Evolutionary conservation across 495 filamentous ascomycete species (phyloP).

Genomic region (Physcia stellaris): DNA sequence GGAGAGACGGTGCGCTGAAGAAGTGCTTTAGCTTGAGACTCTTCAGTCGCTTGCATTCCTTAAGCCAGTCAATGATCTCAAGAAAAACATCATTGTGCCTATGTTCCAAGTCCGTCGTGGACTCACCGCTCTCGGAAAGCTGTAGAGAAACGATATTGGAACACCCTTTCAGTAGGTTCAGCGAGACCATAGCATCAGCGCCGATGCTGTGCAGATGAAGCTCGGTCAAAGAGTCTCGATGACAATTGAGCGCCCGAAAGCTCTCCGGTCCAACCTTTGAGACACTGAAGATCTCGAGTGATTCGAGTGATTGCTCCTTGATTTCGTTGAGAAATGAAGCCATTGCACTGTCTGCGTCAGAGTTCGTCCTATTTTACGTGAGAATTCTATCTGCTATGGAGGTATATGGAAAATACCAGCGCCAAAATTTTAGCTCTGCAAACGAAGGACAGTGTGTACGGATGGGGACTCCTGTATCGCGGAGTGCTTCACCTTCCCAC

Average conservation of each 20-base stretch:
- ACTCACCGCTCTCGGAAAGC: slow-evolving; percentile 30
- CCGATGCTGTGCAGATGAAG: slow-evolving; percentile 40
- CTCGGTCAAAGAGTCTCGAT: slow-evolving; percentile 40
- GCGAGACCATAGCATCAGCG: slow-evolving; percentile 28
- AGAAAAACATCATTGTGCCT: slow-evolving; percentile 34
- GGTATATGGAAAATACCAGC: slow-evolving; percentile 22
- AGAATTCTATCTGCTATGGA: slow-evolving; percentile 3
- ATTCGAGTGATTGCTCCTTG: slow-evolving; percentile 40
- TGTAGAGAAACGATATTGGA: slow-evolving; percentile 36
- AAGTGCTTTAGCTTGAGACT: slow-evolving; percentile 37
- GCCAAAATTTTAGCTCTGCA: slow-evolving; percentile 42
- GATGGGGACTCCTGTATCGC: slow-evolving; percentile 38
- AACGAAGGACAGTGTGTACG: slow-evolving; percentile 45
- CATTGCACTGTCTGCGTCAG: slow-evolving; percentile 36
- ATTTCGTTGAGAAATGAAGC: slow-evolving; percentile 45
- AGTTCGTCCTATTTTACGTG: slow-evolving; percentile 14
- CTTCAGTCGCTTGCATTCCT: slow-evolving; percentile 36
- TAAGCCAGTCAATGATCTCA: slow-evolving; percentile 36
- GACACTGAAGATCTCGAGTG: slow-evolving; percentile 42
- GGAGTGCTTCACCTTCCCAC: slow-evolving; percentile 42
- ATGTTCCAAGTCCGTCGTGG: slow-evolving; percentile 25
- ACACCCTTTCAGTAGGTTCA: slow-evolving; percentile 36
- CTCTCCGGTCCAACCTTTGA: slow-evolving; percentile 38
- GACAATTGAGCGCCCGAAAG: slow-evolving; percentile 42
- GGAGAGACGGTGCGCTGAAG: slow-evolving; percentile 33